phyloP scores from a whole-genome alignment of 2,329 filamentous ascomycete species.

The Tetracladium maxilliforme region DNA sequence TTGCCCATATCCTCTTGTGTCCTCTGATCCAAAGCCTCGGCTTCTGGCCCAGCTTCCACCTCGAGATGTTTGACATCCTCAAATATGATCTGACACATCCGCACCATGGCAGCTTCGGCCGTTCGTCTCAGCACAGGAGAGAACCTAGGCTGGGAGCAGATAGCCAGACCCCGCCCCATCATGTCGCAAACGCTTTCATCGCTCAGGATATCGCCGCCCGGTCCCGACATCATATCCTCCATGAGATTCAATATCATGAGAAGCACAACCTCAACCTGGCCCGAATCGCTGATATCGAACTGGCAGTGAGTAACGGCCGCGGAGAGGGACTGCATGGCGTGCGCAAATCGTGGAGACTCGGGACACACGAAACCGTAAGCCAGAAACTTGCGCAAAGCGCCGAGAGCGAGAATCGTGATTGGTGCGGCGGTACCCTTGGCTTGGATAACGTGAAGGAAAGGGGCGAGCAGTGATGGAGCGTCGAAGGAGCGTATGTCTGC shows the following conservation, averaged over 20 bases:
- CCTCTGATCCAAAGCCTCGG: conserved; percentile 49
- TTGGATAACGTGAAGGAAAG: conserved; percentile 92
- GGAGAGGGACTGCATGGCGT: conserved; percentile 89
- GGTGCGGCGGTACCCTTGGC: conserved; percentile 91
- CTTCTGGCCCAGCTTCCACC: conserved; percentile 54
- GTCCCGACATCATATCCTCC: conserved; percentile 95
- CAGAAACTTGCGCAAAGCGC: conserved; percentile 92
- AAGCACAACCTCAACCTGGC: conserved; percentile 89
- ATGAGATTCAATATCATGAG: conserved; percentile 91
- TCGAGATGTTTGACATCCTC: conserved; percentile 81
- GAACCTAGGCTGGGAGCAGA: conserved; percentile 87
- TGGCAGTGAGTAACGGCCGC: conserved; percentile 94
- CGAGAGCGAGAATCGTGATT: conserved; percentile 86
- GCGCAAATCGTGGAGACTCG: conserved; percentile 70
- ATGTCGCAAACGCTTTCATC: conserved; percentile 98
- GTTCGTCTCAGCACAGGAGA: conserved; percentile 83
- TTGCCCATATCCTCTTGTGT: conserved; percentile 56
- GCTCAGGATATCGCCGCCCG: conserved; percentile 82
- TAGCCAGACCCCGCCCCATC: conserved; percentile 96
- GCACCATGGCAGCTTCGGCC: conserved; percentile 93
- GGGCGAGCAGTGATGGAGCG: conserved; percentile 75
- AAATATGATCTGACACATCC: conserved; percentile 98
- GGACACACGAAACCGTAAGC: conserved; percentile 83
- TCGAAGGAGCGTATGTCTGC: conserved; percentile 79
- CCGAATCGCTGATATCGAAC: conserved; percentile 90